These are phyloP conservation scores for Periconia digitata DNA, from an alignment of 2,329 filamentous ascomycete genomes.

Conservation along the genomic window DNA sequence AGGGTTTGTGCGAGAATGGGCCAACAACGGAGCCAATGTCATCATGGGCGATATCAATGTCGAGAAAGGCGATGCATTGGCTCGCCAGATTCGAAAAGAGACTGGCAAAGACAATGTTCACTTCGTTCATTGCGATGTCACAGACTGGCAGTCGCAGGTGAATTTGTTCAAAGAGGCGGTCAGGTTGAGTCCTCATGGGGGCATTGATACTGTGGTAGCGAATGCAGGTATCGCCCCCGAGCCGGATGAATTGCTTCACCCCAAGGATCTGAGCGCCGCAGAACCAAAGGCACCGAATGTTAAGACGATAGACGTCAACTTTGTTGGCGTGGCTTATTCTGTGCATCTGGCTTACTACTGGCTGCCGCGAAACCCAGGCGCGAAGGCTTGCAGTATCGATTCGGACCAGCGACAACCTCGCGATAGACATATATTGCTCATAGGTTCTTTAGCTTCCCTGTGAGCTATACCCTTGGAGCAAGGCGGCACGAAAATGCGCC, in stretches of 20 bases:
- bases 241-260: slow-evolving; percentile 50
- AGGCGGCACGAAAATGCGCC: too few relatives aligned
- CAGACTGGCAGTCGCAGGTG: slow-evolving; percentile 65
- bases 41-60: slow-evolving; percentile 66
- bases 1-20: slow-evolving; percentile 43
- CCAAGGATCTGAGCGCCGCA: slow-evolving; percentile 47
- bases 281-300: slow-evolving; percentile 55
- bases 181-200: slow-evolving; percentile 55
- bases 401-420: slow-evolving; percentile 29
- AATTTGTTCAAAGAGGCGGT: slow-evolving; percentile 63
- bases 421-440: slow-evolving; percentile 63
- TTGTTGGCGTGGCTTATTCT: slow-evolving; percentile 66
- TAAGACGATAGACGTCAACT: slow-evolving; percentile 62
- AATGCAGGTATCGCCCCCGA: slow-evolving; percentile 63
- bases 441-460: slow-evolving; percentile 63
- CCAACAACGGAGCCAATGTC: slow-evolving; percentile 54
- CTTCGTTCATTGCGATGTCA: slow-evolving; percentile 66
- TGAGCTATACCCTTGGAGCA: too few relatives aligned
- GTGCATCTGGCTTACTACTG: slow-evolving; percentile 65
- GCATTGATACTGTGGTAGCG: slow-evolving; percentile 65
- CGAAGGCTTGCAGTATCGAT: slow-evolving; percentile 35
- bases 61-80: slow-evolving; percentile 55
- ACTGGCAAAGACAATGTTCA: slow-evolving; percentile 51
- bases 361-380: slow-evolving; percentile 54
- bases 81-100: slow-evolving; percentile 53